phyloP scores from a whole-genome alignment of 2,329 filamentous ascomycete species.

The Fusarium lyarnte region DNA sequence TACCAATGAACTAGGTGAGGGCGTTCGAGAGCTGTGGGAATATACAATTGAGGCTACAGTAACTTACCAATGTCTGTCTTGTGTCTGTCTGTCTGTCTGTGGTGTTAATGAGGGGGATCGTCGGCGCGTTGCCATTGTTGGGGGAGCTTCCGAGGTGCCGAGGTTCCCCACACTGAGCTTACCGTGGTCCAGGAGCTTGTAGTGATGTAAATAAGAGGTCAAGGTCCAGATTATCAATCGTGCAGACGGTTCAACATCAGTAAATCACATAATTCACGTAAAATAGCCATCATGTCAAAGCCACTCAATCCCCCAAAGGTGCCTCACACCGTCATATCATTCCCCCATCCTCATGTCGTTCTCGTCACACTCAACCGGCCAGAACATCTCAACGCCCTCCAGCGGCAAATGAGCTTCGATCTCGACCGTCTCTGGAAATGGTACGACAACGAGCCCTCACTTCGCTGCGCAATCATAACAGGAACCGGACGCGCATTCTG shows the following conservation, averaged over 20 bases:
- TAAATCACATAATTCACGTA: constrained; percentile 5
- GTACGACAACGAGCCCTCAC: constrained; percentile 68
- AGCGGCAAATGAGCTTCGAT: constrained; percentile 57
- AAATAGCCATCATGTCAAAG: constrained; percentile 36
- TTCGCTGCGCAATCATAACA: constrained; percentile 71
- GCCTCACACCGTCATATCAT: constrained; percentile 55
- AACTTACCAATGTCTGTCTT: not conserved
- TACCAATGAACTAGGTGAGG: constrained; percentile 18
- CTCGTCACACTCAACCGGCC: constrained; percentile 70
- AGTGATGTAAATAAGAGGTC: constrained; percentile 12
- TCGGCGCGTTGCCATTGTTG: constrained; percentile 15
- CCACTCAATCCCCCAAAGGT: constrained; percentile 54
- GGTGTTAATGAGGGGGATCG: constrained; percentile 23
- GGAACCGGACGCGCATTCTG: constrained; percentile 72
- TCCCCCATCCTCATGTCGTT: constrained; percentile 64
- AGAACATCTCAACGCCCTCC: constrained; percentile 66
- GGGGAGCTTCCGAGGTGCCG: constrained; percentile 41
- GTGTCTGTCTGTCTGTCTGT: not conserved
- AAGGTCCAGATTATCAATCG: not conserved
- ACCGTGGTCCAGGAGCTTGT: not conserved
- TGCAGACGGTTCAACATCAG: not conserved
- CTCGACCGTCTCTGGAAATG: constrained; percentile 63
- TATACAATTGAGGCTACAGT: constrained; percentile 1
- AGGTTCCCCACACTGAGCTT: constrained; percentile 45
- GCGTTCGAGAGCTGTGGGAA: constrained; percentile 19